Percentiles rank a stretch among this genome's conserved stretches.
Evolutionary conservation across 805 yeast species (phyloP).

Genomic region (Candida maesae): DNA sequence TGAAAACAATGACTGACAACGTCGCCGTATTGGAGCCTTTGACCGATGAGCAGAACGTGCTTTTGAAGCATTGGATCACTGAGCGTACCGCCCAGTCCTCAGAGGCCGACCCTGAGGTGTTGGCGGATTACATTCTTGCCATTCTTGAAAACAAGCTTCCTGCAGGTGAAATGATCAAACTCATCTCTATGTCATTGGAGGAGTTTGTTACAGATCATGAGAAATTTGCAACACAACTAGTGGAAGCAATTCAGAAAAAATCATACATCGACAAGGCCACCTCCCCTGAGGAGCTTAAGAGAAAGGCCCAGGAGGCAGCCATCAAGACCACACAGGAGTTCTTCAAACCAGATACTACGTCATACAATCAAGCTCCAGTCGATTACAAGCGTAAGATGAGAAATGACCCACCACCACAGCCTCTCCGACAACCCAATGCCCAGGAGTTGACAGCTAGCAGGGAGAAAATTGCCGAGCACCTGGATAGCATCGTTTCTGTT

Average conservation of each 20-base stretch:
- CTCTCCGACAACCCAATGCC: neutral
- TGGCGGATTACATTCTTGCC: conserved; percentile 43
- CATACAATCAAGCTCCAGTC: conserved; percentile 11
- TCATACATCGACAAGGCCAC: neutral
- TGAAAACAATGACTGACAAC: neutral
- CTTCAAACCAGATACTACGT: conserved; percentile 13
- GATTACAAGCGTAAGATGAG: conserved; percentile 6
- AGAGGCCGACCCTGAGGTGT: conserved; percentile 40
- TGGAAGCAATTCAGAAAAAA: conserved; percentile 21
- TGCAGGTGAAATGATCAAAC: conserved; percentile 29
- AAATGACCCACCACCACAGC: neutral
- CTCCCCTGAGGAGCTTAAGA: conserved; percentile 7
- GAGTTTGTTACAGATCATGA: conserved; percentile 34
- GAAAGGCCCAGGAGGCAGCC: conserved; percentile 8
- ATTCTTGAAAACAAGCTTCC: conserved; percentile 36
- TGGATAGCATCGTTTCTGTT: conserved; percentile 6
- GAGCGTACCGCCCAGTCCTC: conserved; percentile 18
- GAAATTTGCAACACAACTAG: conserved; percentile 26
- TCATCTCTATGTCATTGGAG: conserved; percentile 33
- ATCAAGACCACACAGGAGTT: conserved; percentile 10
- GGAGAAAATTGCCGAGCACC: conserved; percentile 9
- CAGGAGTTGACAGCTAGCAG: conserved; percentile 1
- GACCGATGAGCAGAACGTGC: conserved; percentile 10
- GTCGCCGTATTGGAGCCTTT: neutral
- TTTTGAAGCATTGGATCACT: conserved; percentile 29